Base-by-base conservation (phyloP, 495 filamentous ascomycete species). In the Hypoxylon trugodes region DNA sequence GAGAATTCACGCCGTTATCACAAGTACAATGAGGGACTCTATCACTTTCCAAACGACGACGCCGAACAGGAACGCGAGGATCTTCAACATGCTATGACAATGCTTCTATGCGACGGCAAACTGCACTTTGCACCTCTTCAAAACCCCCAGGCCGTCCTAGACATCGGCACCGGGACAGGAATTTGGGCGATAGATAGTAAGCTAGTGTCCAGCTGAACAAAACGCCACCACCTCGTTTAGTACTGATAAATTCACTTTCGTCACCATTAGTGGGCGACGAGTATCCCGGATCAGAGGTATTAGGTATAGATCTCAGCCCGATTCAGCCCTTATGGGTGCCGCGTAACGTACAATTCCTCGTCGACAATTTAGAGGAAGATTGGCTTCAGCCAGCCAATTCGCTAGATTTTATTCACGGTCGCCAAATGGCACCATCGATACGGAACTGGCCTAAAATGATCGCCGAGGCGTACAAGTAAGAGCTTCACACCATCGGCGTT, bases 1-100 rank as follows among this genome's bases (percentile, higher is more conserved):
- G 85, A 88, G 67, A 88, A 88, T 65, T 85, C 84, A 6, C 74
- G 85, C 18, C 77, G 85, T 28, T 88, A 88, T 63, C 84, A 87
- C 61, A 79, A 76, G 59, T 87, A 84, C 61, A 77, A 77, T 25
- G 82, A 85, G 61, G 86, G 87, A 12, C 69, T 68, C 18, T 86
- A 87, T 56, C 71, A 81, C 18, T 79, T 87, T 50, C 84, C 84
- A 4, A 85, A 86, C 61, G 83, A 86, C 55, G 81, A 86, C 45
- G 62, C 66, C n/a, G 77, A 82, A 63, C 77, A 79, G 54, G 66
- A 77, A 32, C 70, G 79, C 24, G 73, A 79, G 38, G 79, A 80
- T 48, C 74, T 80, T 67, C 77, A 78, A 65, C 79, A 70, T 56
- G 72, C 69, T 24, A 66, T 74, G 64, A 72, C 69, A 25, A 54